Percentiles rank a stretch among this genome's conserved stretches.
Evolutionary conservation across 2,329 filamentous ascomycete genomes (phyloP).

Genomic region (Phialocephala subalpina): DNA sequence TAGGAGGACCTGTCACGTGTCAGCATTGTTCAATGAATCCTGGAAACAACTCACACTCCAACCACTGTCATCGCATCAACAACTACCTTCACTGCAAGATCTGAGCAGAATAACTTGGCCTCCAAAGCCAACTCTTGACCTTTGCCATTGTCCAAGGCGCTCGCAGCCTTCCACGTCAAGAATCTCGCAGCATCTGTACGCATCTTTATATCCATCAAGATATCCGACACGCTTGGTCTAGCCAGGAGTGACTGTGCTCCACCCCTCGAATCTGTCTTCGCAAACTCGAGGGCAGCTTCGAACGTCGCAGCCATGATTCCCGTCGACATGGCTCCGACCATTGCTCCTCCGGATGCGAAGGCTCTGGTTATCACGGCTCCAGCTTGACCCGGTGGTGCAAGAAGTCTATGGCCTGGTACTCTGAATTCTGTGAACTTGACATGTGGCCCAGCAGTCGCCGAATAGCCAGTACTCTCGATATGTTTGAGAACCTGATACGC

Average conservation of each 20-base stretch:
- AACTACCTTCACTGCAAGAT: slow-evolving; percentile 56
- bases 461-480: slow-evolving; percentile 54
- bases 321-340: slow-evolving; percentile 62
- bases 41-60: slow-evolving; percentile 52
- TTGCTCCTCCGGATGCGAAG: slow-evolving; percentile 51
- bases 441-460: slow-evolving; percentile 57
- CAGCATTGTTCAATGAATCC: slow-evolving; percentile 12
- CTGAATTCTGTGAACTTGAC: slow-evolving; percentile 55
- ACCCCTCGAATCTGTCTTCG: slow-evolving; percentile 54
- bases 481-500: slow-evolving; percentile 57
- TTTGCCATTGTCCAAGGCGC: slow-evolving; percentile 48
- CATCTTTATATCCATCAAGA: slow-evolving; percentile 61
- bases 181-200: slow-evolving; percentile 55
- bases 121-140: slow-evolving; percentile 56
- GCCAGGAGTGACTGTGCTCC: slow-evolving; percentile 55
- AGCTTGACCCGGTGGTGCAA: slow-evolving; percentile 53
- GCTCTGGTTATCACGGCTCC: slow-evolving; percentile 51
- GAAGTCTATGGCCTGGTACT: slow-evolving; percentile 55
- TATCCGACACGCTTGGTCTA: slow-evolving; percentile 58
- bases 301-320: slow-evolving; percentile 62
- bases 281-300: slow-evolving; percentile 58
- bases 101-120: slow-evolving; percentile 60
- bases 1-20: slow-evolving; percentile 27
- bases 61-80: slow-evolving; percentile 59
- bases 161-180: slow-evolving; percentile 60